Conservation (phyloP, 176 grass and related monocot genomes). For the Triticum turgidum region DNA sequence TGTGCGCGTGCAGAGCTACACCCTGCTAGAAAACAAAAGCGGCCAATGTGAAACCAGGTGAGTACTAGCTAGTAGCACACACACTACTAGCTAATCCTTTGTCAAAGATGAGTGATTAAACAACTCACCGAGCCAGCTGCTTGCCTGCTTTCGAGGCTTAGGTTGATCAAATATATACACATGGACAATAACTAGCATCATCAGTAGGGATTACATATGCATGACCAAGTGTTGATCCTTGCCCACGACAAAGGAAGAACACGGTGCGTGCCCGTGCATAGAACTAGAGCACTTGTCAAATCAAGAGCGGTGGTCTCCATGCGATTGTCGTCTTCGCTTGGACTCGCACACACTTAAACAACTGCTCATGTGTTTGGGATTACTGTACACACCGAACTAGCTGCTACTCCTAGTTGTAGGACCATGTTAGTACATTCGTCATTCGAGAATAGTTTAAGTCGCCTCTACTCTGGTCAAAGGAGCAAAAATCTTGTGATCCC, state of each 20-base stretch:
- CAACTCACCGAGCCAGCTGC: neutral
- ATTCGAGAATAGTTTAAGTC: neutral
- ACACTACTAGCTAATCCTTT: no score
- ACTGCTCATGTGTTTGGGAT: neutral
- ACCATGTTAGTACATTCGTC: neutral
- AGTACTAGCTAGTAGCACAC: neutral
- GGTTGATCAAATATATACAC: neutral
- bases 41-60: conserved; percentile 24
- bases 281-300: conserved; percentile 19
- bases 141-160: neutral
- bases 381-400: neutral
- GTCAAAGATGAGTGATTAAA: neutral
- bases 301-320: conserved; percentile 22
- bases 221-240: neutral
- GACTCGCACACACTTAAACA: neutral
- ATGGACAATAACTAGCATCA: neutral
- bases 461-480: neutral
- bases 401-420: neutral
- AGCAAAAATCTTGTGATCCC: neutral
- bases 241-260: neutral
- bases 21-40: neutral
- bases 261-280: neutral
- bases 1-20: neutral
- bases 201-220: neutral
- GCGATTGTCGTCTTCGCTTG: conserved; percentile 18